Conservation (phyloP, 371 early-diverging fungal species). For the Chytridium lagenaria region DNA sequence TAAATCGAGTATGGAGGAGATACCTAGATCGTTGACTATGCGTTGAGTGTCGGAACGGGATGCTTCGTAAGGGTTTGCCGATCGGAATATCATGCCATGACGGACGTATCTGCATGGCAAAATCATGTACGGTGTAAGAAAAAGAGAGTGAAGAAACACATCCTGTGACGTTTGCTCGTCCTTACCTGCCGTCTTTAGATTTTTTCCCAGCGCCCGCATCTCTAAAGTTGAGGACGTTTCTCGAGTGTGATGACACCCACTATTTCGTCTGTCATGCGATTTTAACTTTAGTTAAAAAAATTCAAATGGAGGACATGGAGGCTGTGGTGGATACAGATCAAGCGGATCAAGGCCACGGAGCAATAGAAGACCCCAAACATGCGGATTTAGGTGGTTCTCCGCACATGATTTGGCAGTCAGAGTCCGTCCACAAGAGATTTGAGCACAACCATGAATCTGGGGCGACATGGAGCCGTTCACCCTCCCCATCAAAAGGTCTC, state of each 20-base stretch:
- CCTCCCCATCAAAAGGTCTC: background rate
- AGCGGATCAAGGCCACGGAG: background rate
- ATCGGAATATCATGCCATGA: slow-evolving; percentile 21
- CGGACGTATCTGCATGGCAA: background rate
- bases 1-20: slow-evolving; percentile 31
- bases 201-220: slow-evolving; percentile 19
- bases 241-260: background rate
- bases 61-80: slow-evolving; percentile 24
- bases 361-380: background rate
- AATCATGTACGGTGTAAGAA: no score
- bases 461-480: background rate
- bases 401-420: no score
- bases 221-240: slow-evolving; percentile 12
- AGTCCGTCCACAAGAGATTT: no score
- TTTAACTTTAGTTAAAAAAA: background rate
- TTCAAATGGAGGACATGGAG: background rate
- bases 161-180: no score
- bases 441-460: background rate
- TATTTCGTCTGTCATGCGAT: background rate
- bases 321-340: background rate
- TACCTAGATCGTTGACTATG: background rate
- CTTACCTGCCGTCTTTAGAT: slow-evolving; percentile 11
- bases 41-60: slow-evolving; percentile 17
- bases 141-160: no score
- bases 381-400: no score